Percentiles rank a stretch among this genome's conserved stretches.
These are phyloP conservation scores for Boeremia exigua DNA, from an alignment of 2,329 filamentous ascomycete species.

Conservation along the genomic window DNA sequence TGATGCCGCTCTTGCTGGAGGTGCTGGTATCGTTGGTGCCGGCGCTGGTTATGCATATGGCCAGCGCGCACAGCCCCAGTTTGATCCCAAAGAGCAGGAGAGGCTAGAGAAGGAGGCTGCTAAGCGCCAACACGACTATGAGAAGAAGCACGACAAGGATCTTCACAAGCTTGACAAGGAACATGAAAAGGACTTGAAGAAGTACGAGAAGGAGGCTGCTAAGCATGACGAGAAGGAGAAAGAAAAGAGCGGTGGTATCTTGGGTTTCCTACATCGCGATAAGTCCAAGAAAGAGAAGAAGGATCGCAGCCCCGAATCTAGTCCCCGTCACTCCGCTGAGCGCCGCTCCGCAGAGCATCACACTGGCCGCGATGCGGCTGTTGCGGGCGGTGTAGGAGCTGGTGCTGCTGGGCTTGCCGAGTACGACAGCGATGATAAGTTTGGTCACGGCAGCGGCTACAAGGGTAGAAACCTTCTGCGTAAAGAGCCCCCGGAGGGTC, in stretches of 20 bases:
- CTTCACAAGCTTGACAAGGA: conserved; percentile 25
- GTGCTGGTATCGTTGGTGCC: conserved; percentile 22
- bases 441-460: conserved; percentile 21
- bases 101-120: conserved; percentile 22
- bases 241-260: conserved; percentile 47
- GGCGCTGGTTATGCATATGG: conserved; percentile 39
- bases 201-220: conserved; percentile 28
- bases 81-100: conserved; percentile 24
- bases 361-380: conserved; percentile 27
- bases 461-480: conserved; percentile 48
- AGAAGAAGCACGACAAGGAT: conserved; percentile 31
- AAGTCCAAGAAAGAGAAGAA: conserved; percentile 50
- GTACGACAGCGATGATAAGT: conserved; percentile 7
- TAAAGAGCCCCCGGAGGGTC: conserved; percentile 50
- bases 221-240: conserved; percentile 29
- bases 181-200: conserved; percentile 21
- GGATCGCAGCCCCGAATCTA: conserved; percentile 28
- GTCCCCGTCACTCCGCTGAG: conserved; percentile 29
- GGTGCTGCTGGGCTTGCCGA: conserved; percentile 22
- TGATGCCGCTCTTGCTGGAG: conserved; percentile 11
- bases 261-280: conserved; percentile 51
- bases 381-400: conserved; percentile 25
- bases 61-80: conserved; percentile 26
- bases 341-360: conserved; percentile 34
- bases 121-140: conserved; percentile 20